Evolutionary conservation across 2,329 filamentous ascomycete genomes (phyloP), one percentile per base, ranked within the genome.

Genomic region (Hortaea sp.): DNA sequence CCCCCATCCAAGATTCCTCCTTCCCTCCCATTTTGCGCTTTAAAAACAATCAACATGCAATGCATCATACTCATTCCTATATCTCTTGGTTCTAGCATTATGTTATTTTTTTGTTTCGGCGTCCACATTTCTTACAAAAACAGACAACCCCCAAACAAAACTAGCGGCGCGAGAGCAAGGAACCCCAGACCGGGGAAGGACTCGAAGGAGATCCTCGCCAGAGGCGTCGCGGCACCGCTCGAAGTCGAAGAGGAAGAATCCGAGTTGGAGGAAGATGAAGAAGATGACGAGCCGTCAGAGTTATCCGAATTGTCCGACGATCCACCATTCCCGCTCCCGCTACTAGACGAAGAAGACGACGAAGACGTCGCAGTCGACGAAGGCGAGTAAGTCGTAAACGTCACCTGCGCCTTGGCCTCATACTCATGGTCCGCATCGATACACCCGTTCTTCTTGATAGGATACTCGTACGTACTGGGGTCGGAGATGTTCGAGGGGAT

Each of bases 401-500:
- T 34, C 42, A 44, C 41, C 7, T 40, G 30, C 7, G 40, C 35
- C 28, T 52, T 45, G 11, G 53, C 53, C 6, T 37, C 42, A 41
- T 52, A 56, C 20, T 43, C 40, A 45, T 45, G 49, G n/a, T 32
- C 47, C 28, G 29, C 27, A 29, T 56, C 48, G 30, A 56, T 51
- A 43, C 53, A 56, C 2, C 53, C 53, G 34, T 51, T 44, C 12
- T 46, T 42, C 32, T 37, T 30, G 5, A 57, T 34, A 3, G 55
- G 55, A 35, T 53, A 57, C 7, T 34, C 47, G 41, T 50, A 56
- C 7, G 51, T 55, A 7, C 45, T 48, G 27, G 43, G 29, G 32
- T 57, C 48, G 9, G 45, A 43, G 12, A 54, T 45, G 40, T 57
- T 50, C 12, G 34, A 46, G 5, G 55, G 55, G 41, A 57, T 57